Evolutionary conservation across 2,329 filamentous ascomycete genomes (phyloP), one percentile per base, ranked within the genome.

Genomic region (Calcarisporium arbuscula): DNA sequence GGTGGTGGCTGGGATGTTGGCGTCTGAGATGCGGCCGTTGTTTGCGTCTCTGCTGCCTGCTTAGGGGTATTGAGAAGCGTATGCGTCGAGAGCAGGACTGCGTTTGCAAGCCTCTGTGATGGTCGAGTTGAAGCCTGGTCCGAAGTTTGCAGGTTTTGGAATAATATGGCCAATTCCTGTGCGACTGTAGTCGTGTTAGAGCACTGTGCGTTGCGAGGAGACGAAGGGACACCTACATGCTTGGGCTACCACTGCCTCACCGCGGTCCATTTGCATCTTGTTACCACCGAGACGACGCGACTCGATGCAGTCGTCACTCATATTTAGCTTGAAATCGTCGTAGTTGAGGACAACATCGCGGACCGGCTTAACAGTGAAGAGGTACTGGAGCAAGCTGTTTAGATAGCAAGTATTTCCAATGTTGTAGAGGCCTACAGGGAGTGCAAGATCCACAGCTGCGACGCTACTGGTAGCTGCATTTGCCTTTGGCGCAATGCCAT

Each of bases 331-430:
- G 49, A 82, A 75, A 5, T 77, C 60, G 18, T 90, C 78, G 45
- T 85, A 86, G 32, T 86, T 69, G 38, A 94, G 67, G 4, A 95
- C 80, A 44, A 95, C 74, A 5, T 92, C 74, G 32, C 90, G 77
- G 19, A 96, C 69, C 3, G 85, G 80, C 41, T 80, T 82, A 36
- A 96, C 77, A 0, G 89, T 94, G 56, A 94, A 95, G 46, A 95
- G 83, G 54, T 94, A 96, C 50, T 98, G 92, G 8, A 98, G 69
- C 31, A 98, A 74, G 60, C 90, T 96, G 65, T 98, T 98, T 35
- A 98, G 71, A 51, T 98, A 98, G 57, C 92, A 98, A 0, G 94
- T 98, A 52, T 98, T 98, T 39, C 92, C 89, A 38, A 96, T 94
- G 48, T 96, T 98, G 43, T 80, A 75, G 6, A 96, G 71, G 0